A percentile compares a stretch with the other conserved stretches of the same genome.
Conservation (phyloP, 768 basidiomycete genomes). For the Phylloporus sp. region DNA sequence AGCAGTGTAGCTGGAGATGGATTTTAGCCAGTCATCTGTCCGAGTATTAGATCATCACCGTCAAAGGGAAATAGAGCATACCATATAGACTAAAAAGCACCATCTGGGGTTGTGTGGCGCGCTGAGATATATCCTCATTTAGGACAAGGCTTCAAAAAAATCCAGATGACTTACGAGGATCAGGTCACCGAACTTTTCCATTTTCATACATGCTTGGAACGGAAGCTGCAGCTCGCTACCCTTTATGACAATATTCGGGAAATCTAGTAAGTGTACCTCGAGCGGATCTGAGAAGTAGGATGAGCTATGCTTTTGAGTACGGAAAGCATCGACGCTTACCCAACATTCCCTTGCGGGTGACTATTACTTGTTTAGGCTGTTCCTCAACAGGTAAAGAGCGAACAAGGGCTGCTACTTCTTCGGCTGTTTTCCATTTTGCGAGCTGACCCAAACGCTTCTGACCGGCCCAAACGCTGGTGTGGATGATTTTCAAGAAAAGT, state of each 20-base stretch:
- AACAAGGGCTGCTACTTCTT: constrained; percentile 98
- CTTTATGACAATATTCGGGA: constrained; percentile 99
- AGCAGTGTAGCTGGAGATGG: constrained; percentile 97
- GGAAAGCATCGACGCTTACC: constrained; percentile 40
- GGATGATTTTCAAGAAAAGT: constrained; percentile 97
- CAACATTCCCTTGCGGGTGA: constrained; percentile 99
- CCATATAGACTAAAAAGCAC: constrained; percentile 96
- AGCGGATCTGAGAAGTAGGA: constrained; percentile 60
- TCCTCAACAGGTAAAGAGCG: constrained; percentile 99
- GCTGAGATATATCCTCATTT: constrained; percentile 37
- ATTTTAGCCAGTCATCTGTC: constrained; percentile 96
- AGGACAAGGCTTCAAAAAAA: neutral
- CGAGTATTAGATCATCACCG: constrained; percentile 5
- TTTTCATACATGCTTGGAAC: constrained; percentile 99
- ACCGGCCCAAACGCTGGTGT: constrained; percentile 99
- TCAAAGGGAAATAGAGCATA: constrained; percentile 25
- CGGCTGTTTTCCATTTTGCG: constrained; percentile 99
- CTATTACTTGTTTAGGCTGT: constrained; percentile 99
- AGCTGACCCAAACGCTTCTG: constrained; percentile 99
- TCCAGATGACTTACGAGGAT: constrained; percentile 57
- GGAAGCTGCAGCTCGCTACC: constrained; percentile 96
- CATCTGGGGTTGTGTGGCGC: constrained; percentile 99
- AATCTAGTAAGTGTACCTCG: constrained; percentile 98
- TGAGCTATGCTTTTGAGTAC: neutral
- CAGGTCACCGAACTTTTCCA: constrained; percentile 99